Base-by-base conservation (phyloP, 2,329 filamentous ascomycete species). In the Magnaporthiopsis rhizophila region DNA sequence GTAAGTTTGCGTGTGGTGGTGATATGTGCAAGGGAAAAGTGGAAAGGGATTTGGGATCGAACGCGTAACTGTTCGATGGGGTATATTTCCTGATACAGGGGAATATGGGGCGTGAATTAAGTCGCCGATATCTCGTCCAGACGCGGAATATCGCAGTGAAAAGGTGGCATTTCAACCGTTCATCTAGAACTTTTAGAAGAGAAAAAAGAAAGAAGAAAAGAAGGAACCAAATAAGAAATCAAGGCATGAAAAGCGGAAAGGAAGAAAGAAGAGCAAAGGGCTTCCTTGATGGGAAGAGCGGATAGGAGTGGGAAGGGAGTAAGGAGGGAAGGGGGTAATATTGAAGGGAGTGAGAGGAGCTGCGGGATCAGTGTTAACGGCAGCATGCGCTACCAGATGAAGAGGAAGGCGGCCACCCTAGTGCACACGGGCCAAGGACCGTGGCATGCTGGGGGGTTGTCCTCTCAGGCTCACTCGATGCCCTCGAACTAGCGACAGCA, bases 211-310 rank as follows among this genome's bases (percentile, higher is more conserved):
- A 13, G 13, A 53, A n/a, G 8, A 45, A 28, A 2, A 30, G 4
- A 57, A 62, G 5, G 24, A 21, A 62, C 9, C 15, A 56, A 18
- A 32, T n/a, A 56, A n/a, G n/a, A 62, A 56, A 34, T 12, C 24
- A 26, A 38, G 30, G 32, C 24, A 62, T 30, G 11, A 18, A 56
- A 21, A 62, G 6, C 57, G 18, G 53, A 13, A 36, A 36, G 12
- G 59, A 57, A 21, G 24, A 26, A 30, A 34, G 36, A 9, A 36
- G 18, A 38, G 2, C 26, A 57, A 58, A 63, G 59, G 62, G 62
- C 62, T 36, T n/a, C 62, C 62, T 63, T 63, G 36, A 3, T 28
- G 36, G 21, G 62, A 32, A 45, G 36, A 8, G n/a, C 13, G 30
- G 53, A 6, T n/a, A 34, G 50, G 28, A 28, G 15, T 50, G 36